Evolutionary conservation across 257 asterid genomes (phyloP).

Genomic region (Plantago major): DNA sequence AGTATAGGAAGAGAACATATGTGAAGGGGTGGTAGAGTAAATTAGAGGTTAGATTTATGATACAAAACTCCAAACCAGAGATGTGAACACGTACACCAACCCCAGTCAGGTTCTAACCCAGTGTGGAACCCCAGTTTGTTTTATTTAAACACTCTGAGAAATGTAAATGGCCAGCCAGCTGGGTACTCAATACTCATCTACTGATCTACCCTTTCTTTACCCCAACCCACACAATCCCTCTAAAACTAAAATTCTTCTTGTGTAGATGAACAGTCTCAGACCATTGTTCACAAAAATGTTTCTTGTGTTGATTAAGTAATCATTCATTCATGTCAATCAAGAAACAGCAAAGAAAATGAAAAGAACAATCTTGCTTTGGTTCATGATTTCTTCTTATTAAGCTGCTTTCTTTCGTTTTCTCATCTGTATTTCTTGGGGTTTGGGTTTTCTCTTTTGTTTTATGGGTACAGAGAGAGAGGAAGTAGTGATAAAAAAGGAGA

Average conservation of each 20-base stretch:
- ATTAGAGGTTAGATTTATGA: background rate
- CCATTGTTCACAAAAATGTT: slow-evolving; percentile 5
- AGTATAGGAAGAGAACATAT: too few relatives aligned
- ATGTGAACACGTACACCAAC: slow-evolving; percentile 30
- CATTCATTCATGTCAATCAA: slow-evolving; percentile 45
- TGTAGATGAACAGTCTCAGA: slow-evolving; percentile 41
- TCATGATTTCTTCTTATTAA: slow-evolving; percentile 25
- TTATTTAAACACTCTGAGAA: slow-evolving; percentile 60
- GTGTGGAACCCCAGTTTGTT: slow-evolving; percentile 35
- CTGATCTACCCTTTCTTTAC: slow-evolving; percentile 23
- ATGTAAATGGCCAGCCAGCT: slow-evolving; percentile 29
- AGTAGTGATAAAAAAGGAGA: slow-evolving; percentile 30
- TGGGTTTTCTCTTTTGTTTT: slow-evolving; percentile 15
- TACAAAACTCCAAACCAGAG: slow-evolving; percentile 13
- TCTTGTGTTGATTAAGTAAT: slow-evolving; percentile 39
- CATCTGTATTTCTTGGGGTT: slow-evolving; percentile 12
- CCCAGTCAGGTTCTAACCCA: slow-evolving; percentile 67
- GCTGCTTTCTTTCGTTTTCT: slow-evolving; percentile 8
- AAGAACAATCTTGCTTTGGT: too few relatives aligned
- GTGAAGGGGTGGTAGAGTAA: too few relatives aligned
- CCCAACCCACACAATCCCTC: background rate
- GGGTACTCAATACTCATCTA: slow-evolving; percentile 27
- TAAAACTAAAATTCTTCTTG: too few relatives aligned
- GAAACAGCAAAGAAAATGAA: slow-evolving; percentile 5
- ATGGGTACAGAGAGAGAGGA: slow-evolving; percentile 57